Evolutionary conservation across 2,329 filamentous ascomycete species (phyloP).

Genomic region (Trichophyton verrucosum): DNA sequence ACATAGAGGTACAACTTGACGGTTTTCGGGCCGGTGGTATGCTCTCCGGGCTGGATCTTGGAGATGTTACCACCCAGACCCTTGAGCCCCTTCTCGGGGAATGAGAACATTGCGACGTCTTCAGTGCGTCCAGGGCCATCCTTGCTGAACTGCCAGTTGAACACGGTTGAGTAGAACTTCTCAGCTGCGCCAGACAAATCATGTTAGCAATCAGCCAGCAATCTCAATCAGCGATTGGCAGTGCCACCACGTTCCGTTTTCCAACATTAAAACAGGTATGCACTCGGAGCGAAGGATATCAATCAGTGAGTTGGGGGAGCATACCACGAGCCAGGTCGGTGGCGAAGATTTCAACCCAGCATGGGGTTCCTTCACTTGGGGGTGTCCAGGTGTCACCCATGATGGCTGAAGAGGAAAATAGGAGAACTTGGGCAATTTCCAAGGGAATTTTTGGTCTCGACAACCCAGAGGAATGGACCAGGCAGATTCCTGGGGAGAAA

Average conservation of each 20-base stretch:
- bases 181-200: slow-evolving; percentile 10
- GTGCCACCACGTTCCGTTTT: background rate
- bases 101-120: slow-evolving; percentile 14
- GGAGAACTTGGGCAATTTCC: background rate
- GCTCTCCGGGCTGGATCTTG: slow-evolving; percentile 9
- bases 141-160: slow-evolving; percentile 16
- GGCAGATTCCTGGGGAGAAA: background rate
- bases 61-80: slow-evolving; percentile 14
- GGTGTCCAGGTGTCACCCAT: slow-evolving; percentile 4
- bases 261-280: background rate
- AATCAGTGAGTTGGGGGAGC: background rate
- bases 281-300: background rate
- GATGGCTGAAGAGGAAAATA: background rate
- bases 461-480: background rate
- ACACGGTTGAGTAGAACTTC: slow-evolving; percentile 16
- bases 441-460: background rate
- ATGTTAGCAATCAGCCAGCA: background rate
- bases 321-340: slow-evolving; percentile 7
- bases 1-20: slow-evolving; percentile 17
- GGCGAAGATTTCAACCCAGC: slow-evolving; percentile 6
- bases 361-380: slow-evolving; percentile 1
- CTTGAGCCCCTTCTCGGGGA: slow-evolving; percentile 10
- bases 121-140: slow-evolving; percentile 9
- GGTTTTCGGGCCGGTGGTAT: slow-evolving; percentile 8
- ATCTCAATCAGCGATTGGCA: background rate